These are phyloP conservation scores for Pharnaceum exiguum DNA, from an alignment of 148 eudicot genomes.

Conservation along the genomic window DNA sequence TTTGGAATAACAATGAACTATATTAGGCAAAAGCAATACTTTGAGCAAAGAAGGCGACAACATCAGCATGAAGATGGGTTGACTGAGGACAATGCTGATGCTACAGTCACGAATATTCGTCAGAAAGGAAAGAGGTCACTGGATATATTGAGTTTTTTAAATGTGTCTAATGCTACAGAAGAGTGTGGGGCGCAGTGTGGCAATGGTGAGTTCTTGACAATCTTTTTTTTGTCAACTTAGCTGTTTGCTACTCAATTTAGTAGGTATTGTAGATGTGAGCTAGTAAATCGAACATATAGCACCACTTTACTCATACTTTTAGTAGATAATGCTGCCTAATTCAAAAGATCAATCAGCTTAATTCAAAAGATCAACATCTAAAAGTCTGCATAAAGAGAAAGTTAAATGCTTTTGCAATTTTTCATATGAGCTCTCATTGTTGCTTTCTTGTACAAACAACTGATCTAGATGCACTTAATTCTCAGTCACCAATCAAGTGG, in stretches of 20 bases:
- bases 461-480: constrained; percentile 1
- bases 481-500: constrained; percentile 6
- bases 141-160: constrained; percentile 66
- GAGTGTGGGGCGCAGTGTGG: constrained; percentile 26
- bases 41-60: constrained; percentile 82
- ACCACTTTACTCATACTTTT: background rate
- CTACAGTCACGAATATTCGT: constrained; percentile 17
- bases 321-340: background rate
- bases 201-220: constrained; percentile 29
- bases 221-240: background rate
- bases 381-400: no score
- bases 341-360: no score
- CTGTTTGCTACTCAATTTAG: background rate
- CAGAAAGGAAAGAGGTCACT: constrained; percentile 48
- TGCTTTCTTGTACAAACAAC: background rate
- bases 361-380: no score
- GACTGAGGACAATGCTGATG: constrained; percentile 37
- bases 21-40: constrained; percentile 75
- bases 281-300: no score
- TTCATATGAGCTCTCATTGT: background rate
- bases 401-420: background rate
- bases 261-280: background rate
- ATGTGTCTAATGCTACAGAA: constrained; percentile 39
- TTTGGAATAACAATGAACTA: background rate
- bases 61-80: constrained; percentile 37